phyloP scores from a whole-genome alignment of 805 yeast genomes.

The Pichia nanzhaoensis region DNA sequence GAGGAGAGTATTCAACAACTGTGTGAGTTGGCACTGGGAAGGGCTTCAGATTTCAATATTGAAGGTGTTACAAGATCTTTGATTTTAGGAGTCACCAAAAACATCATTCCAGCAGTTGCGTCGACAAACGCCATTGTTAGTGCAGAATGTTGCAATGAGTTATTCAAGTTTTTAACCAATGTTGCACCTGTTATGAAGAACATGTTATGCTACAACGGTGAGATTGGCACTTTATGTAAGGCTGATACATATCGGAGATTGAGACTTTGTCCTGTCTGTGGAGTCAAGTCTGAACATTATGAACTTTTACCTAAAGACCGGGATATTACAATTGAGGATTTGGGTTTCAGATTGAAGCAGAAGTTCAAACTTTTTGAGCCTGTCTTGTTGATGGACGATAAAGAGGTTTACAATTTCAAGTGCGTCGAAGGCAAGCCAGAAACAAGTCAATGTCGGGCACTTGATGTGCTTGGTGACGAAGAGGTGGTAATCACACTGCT shows the following conservation, averaged over 20 bases:
- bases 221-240: conserved; percentile 68
- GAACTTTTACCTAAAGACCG: conserved; percentile 1
- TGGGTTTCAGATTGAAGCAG: conserved; percentile 16
- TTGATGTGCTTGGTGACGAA: conserved; percentile 1
- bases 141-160: conserved; percentile 82
- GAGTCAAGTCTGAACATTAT: conserved; percentile 27
- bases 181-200: conserved; percentile 62
- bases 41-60: conserved; percentile 65
- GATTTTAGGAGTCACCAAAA: conserved; percentile 83
- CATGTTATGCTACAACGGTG: conserved; percentile 85
- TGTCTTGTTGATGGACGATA: conserved; percentile 15
- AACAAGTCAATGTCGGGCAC: background rate
- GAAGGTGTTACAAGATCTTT: conserved; percentile 67
- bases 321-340: conserved; percentile 11
- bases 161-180: conserved; percentile 69
- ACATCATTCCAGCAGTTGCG: conserved; percentile 90
- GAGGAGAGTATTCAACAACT: conserved; percentile 62
- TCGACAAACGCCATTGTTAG: conserved; percentile 91
- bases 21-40: conserved; percentile 40
- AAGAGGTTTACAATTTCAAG: conserved; percentile 25
- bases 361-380: conserved; percentile 17
- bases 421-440: background rate
- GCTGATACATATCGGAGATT: conserved; percentile 58
- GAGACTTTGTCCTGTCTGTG: conserved; percentile 73
- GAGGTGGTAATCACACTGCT: too few relatives aligned